A percentile compares a stretch with the other conserved stretches of the same genome.
Evolutionary conservation across 306 rosid genomes (phyloP).

Genomic region (Prunus mume): DNA sequence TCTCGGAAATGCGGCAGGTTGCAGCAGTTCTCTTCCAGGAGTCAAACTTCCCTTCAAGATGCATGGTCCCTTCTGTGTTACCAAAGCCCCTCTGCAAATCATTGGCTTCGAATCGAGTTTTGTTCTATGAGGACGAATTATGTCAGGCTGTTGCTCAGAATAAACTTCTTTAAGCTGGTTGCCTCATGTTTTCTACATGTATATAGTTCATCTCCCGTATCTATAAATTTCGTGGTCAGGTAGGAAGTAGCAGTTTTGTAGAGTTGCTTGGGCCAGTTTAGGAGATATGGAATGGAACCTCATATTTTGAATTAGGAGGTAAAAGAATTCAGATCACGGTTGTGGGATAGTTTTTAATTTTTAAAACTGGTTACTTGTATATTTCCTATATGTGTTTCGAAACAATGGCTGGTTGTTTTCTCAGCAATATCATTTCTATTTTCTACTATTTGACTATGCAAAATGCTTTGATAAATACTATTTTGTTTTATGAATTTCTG

Average conservation of each 20-base stretch:
- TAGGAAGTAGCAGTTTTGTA: constrained; percentile 59
- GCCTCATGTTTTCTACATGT: constrained; percentile 41
- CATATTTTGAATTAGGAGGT: constrained; percentile 35
- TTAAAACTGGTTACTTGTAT: constrained; percentile 42
- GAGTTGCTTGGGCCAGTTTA: constrained; percentile 47
- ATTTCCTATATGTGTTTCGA: constrained; percentile 30
- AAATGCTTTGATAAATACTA: not conserved
- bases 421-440: not conserved
- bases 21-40: constrained; percentile 94
- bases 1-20: constrained; percentile 84
- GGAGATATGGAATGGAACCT: constrained; percentile 60
- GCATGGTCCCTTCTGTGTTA: constrained; percentile 69
- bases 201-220: constrained; percentile 28
- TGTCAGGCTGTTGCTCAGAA: constrained; percentile 98
- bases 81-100: constrained; percentile 81
- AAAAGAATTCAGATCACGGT: constrained; percentile 30
- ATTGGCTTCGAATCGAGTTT: constrained; percentile 82
- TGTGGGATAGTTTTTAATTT: constrained; percentile 29
- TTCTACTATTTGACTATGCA: not conserved
- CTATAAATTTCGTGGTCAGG: constrained; percentile 35
- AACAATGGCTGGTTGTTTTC: constrained; percentile 22
- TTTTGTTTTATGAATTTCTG: not conserved
- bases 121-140: constrained; percentile 91
- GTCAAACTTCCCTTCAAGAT: constrained; percentile 61
- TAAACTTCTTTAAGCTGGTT: constrained; percentile 58